A percentile compares a stretch with the other conserved stretches of the same genome.
phyloP scores from a whole-genome alignment of 2,329 filamentous ascomycete species.

The Colletotrichum paranaense region DNA sequence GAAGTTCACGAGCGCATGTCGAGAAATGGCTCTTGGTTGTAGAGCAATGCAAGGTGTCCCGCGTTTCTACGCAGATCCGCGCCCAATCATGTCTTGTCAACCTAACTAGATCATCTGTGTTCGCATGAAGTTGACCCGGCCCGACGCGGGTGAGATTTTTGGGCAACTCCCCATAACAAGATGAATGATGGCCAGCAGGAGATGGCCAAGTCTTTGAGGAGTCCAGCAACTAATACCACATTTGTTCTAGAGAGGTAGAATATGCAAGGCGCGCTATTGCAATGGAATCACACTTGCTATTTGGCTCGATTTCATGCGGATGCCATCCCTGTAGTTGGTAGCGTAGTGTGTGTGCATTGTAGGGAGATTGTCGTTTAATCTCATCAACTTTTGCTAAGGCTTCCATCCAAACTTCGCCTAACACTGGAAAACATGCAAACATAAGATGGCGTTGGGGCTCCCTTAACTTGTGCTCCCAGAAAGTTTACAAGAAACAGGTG shows the following conservation, averaged over 20 bases:
- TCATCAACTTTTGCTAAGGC: not conserved
- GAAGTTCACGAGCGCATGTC: not conserved
- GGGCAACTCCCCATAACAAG: not conserved
- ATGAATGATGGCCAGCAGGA: not conserved
- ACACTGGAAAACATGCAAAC: not conserved
- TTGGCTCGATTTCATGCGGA: not conserved
- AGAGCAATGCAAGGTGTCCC: conserved; percentile 2
- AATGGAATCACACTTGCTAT: not conserved
- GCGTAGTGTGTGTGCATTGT: not conserved
- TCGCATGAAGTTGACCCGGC: conserved; percentile 30
- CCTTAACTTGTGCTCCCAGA: not conserved
- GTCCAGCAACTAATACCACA: not conserved
- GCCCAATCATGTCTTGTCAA: conserved; percentile 11
- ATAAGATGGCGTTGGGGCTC: not conserved
- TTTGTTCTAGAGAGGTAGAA: too few species aligned
- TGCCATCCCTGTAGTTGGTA: not conserved
- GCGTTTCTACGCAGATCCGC: not conserved
- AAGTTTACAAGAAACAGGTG: not conserved
- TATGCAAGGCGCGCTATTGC: not conserved
- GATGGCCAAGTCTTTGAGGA: not conserved
- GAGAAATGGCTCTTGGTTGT: not conserved
- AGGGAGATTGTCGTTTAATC: not conserved
- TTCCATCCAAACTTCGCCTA: not conserved
- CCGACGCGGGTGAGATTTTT: conserved; percentile 6
- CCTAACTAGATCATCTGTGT: not conserved